Percentiles rank a stretch among this genome's conserved stretches.
These are phyloP conservation scores for Fusarium camptoceras DNA, from an alignment of 2,329 filamentous ascomycete genomes.

Conservation along the genomic window DNA sequence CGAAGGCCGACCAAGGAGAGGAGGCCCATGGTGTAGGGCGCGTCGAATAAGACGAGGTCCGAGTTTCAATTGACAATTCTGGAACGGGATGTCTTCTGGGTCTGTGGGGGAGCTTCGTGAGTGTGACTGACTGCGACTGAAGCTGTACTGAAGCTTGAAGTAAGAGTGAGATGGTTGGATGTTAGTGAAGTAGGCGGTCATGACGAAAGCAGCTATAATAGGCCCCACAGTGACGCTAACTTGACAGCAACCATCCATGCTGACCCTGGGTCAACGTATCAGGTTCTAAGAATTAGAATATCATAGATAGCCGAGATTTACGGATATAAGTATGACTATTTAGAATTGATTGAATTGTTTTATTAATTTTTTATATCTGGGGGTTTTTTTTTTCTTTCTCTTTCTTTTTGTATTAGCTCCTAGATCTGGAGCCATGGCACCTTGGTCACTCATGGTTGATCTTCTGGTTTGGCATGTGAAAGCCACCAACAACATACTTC, in stretches of 20 bases:
- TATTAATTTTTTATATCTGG: too few species aligned
- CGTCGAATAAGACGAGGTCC: not conserved
- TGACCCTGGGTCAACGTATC: not conserved
- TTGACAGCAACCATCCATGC: constrained; percentile 19
- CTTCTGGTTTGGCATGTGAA: constrained; percentile 16
- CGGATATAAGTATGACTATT: not conserved
- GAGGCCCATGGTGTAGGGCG: constrained; percentile 55
- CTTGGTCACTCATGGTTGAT: not conserved
- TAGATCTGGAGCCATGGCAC: not conserved
- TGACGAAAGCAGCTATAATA: constrained; percentile 32
- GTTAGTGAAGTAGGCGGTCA: not conserved
- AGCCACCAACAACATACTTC: not conserved
- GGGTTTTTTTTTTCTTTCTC: too few species aligned
- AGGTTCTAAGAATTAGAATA: not conserved
- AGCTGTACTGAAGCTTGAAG: not conserved
- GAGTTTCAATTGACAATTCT: not conserved
- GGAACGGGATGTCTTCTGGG: not conserved
- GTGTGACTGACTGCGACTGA: not conserved
- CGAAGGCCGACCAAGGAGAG: constrained; percentile 61
- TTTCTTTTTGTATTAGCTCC: too few species aligned
- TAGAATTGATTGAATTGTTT: too few species aligned
- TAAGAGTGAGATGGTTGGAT: not conserved
- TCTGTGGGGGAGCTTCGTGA: constrained; percentile 1
- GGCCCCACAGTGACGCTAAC: constrained; percentile 33
- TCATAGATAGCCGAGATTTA: not conserved